A percentile compares a stretch with the other conserved stretches of the same genome.
Evolutionary conservation across 2,329 filamentous ascomycete genomes (phyloP).

Genomic region (Colletotrichum godetiae): DNA sequence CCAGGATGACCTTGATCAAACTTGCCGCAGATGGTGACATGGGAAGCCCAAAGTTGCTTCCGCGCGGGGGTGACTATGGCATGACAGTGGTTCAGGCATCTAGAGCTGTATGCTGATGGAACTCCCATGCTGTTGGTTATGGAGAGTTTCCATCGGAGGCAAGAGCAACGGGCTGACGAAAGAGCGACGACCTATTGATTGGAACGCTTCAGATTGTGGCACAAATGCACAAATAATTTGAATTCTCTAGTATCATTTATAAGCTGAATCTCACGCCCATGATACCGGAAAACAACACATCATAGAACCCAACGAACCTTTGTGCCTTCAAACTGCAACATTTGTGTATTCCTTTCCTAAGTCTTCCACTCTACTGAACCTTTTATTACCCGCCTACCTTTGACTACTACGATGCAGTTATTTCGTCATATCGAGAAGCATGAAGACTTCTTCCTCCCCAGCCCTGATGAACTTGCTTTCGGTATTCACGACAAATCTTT

Average conservation of each 20-base stretch:
- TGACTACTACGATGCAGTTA: not conserved
- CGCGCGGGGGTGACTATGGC: not conserved
- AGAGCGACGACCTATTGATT: too few species aligned
- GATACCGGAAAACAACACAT: not conserved
- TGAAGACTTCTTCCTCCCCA: constrained; percentile 3
- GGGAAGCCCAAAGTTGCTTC: not conserved
- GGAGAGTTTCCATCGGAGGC: too few species aligned
- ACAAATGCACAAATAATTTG: too few species aligned
- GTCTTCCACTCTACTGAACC: not conserved
- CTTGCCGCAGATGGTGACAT: not conserved
- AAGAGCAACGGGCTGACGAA: not conserved
- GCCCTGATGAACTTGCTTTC: not conserved
- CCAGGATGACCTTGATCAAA: not conserved
- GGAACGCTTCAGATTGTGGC: too few species aligned
- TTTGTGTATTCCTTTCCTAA: not conserved
- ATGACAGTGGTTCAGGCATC: not conserved
- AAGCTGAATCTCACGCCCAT: not conserved
- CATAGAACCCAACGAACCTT: not conserved
- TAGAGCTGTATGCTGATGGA: not conserved
- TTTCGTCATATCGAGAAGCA: not conserved
- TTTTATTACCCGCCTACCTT: not conserved
- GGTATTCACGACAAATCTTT: not conserved
- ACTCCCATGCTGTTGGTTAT: not conserved
- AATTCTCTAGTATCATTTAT: not conserved
- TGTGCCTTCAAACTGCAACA: not conserved